Conservation (phyloP, 345 rosid genomes). For the Melastoma malabathricum region DNA sequence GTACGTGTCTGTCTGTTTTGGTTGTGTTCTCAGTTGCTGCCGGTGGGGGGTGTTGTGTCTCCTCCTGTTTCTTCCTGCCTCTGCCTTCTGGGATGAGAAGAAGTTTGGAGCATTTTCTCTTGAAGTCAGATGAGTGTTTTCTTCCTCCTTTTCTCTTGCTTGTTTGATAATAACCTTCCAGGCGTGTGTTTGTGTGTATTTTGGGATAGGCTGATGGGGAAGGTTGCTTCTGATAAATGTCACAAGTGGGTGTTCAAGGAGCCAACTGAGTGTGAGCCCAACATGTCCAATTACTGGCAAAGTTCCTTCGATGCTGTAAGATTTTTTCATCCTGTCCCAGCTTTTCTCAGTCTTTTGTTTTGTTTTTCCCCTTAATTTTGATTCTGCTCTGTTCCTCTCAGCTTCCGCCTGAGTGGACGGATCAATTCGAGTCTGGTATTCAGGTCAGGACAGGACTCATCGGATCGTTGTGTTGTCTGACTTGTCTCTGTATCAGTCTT, state of each 20-base stretch:
- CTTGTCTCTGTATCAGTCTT: not conserved
- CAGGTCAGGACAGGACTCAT: conserved; percentile 37
- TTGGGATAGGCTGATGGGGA: conserved; percentile 83
- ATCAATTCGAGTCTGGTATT: conserved; percentile 97
- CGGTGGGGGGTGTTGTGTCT: conserved; percentile 1
- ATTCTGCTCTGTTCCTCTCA: conserved; percentile 27
- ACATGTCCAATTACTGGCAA: conserved; percentile 93
- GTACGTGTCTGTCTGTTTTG: conserved; percentile 40
- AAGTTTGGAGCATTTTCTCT: no score
- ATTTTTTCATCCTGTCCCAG: not conserved
- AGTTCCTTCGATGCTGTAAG: conserved; percentile 96
- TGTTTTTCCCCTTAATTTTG: conserved; percentile 1
- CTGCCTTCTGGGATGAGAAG: not conserved
- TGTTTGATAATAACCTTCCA: not conserved
- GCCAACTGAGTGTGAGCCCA: conserved; percentile 91
- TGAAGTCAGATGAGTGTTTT: not conserved
- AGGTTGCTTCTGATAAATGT: conserved; percentile 99
- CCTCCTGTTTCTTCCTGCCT: conserved; percentile 6
- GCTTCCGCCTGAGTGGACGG: conserved; percentile 98
- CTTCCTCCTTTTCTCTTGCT: not conserved
- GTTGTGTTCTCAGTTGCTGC: no score
- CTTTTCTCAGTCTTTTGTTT: not conserved
- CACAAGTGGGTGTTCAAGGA: conserved; percentile 99
- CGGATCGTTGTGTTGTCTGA: conserved; percentile 3
- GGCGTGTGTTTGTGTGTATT: conserved; percentile 1